These are phyloP conservation scores for Solanum peruvianum DNA, from an alignment of 257 asterid species.

Conservation along the genomic window DNA sequence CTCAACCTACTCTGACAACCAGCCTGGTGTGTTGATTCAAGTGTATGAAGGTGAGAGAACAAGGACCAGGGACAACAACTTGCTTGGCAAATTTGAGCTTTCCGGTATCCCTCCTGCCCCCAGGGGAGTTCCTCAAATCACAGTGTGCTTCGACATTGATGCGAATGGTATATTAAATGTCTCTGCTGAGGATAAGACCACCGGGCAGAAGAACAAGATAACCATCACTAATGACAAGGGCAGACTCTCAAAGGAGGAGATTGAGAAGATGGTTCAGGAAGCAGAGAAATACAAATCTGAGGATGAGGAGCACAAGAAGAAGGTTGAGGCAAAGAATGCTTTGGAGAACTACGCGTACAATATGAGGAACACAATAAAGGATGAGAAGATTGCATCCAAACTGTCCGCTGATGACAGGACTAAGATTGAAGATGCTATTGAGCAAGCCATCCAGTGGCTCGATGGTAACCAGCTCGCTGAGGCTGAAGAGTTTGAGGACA, in stretches of 20 bases:
- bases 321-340: conserved; percentile 69
- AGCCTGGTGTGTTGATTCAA: conserved; percentile 80
- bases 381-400: conserved; percentile 68
- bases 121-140: conserved; percentile 76
- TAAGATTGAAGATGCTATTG: conserved; percentile 66
- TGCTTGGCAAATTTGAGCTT: conserved; percentile 71
- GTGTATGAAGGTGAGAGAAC: conserved; percentile 76
- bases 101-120: conserved; percentile 87
- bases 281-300: conserved; percentile 80
- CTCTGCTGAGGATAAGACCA: conserved; percentile 83
- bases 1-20: conserved; percentile 76
- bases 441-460: conserved; percentile 48
- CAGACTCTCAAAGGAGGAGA: conserved; percentile 67
- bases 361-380: conserved; percentile 83
- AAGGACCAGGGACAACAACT: conserved; percentile 64
- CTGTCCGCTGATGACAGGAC: conserved; percentile 49
- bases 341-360: conserved; percentile 74
- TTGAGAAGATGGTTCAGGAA: conserved; percentile 82
- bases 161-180: conserved; percentile 75
- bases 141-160: conserved; percentile 74
- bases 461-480: conserved; percentile 69
- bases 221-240: conserved; percentile 87
- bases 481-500: conserved; percentile 75
- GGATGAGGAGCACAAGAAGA: conserved; percentile 84
- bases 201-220: conserved; percentile 86